These are phyloP conservation scores for Beauveria sp. DNA, from an alignment of 2,329 filamentous ascomycete genomes.

Conservation along the genomic window DNA sequence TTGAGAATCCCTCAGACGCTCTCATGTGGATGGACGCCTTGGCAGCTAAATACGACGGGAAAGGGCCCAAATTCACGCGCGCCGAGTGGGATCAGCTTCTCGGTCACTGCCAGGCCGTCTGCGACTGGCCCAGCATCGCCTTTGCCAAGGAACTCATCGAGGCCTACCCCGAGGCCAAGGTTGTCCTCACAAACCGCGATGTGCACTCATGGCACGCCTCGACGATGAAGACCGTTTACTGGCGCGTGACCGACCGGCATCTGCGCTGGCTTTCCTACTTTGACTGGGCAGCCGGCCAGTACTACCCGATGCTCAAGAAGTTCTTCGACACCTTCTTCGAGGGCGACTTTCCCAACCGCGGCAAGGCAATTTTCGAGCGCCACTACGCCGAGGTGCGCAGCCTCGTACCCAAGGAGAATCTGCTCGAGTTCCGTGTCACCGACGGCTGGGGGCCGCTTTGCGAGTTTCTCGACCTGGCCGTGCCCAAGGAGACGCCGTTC, in stretches of 20 bases:
- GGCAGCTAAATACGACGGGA: slow-evolving; percentile 37
- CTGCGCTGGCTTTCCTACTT: slow-evolving; percentile 28
- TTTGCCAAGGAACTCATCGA: slow-evolving; percentile 64
- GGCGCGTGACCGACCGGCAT: slow-evolving; percentile 58
- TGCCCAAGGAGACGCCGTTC: slow-evolving; percentile 27
- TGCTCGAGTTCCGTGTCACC: slow-evolving; percentile 28
- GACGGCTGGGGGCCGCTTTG: slow-evolving; percentile 33
- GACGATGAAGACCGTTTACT: slow-evolving; percentile 60
- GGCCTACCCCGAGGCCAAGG: slow-evolving; percentile 65
- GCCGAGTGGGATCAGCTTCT: slow-evolving; percentile 64
- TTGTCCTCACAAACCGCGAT: slow-evolving; percentile 59
- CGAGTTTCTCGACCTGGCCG: slow-evolving; percentile 24
- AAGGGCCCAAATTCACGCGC: slow-evolving; percentile 44
- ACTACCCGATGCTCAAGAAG: slow-evolving; percentile 62
- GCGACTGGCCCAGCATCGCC: slow-evolving; percentile 60
- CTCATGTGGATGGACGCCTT: slow-evolving; percentile 66
- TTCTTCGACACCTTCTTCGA: slow-evolving; percentile 64
- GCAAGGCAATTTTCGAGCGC: slow-evolving; percentile 52
- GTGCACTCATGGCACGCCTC: slow-evolving; percentile 56
- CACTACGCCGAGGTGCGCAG: slow-evolving; percentile 29
- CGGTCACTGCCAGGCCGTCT: slow-evolving; percentile 58
- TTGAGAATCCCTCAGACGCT: slow-evolving; percentile 52
- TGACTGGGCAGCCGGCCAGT: slow-evolving; percentile 60
- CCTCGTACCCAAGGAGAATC: slow-evolving; percentile 22
- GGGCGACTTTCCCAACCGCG: slow-evolving; percentile 57